These are phyloP conservation scores for Phytophthora tentaculata DNA, from an alignment of 352 stramenopile genomes.

Conservation along the genomic window DNA sequence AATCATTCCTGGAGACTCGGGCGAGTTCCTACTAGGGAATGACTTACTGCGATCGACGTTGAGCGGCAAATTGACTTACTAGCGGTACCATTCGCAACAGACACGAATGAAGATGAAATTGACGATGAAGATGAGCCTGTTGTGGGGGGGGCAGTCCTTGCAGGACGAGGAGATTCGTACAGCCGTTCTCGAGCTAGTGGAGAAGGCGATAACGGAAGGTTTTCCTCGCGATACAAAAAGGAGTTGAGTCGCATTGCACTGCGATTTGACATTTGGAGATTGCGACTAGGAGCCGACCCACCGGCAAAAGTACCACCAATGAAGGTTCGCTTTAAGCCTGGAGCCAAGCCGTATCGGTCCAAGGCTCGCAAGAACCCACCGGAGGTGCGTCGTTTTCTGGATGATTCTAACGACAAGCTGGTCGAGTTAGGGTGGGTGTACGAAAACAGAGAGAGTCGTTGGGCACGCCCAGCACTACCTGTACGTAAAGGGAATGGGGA, in stretches of 20 bases:
- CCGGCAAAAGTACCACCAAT: background rate
- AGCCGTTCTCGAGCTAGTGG: background rate
- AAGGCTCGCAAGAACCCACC: background rate
- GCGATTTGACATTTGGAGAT: background rate
- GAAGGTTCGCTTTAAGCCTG: background rate
- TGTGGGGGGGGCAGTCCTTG: background rate
- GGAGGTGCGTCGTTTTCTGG: background rate
- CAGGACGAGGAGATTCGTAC: background rate
- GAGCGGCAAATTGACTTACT: too few relatives aligned
- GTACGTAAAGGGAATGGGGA: background rate
- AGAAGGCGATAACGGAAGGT: background rate
- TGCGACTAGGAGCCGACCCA: background rate
- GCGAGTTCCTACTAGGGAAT: too few relatives aligned
- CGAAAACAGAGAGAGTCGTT: background rate
- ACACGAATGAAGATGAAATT: background rate
- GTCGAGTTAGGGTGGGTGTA: background rate
- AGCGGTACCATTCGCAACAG: too few relatives aligned
- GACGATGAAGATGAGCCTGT: background rate
- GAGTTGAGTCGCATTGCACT: background rate
- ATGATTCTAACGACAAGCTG: background rate
- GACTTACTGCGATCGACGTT: too few relatives aligned
- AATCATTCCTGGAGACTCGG: too few relatives aligned
- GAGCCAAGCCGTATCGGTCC: background rate
- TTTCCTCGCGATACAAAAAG: background rate
- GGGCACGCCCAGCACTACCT: background rate